phyloP scores from a whole-genome alignment of 2,329 filamentous ascomycete genomes.

The Ophiosphaerella narmari region DNA sequence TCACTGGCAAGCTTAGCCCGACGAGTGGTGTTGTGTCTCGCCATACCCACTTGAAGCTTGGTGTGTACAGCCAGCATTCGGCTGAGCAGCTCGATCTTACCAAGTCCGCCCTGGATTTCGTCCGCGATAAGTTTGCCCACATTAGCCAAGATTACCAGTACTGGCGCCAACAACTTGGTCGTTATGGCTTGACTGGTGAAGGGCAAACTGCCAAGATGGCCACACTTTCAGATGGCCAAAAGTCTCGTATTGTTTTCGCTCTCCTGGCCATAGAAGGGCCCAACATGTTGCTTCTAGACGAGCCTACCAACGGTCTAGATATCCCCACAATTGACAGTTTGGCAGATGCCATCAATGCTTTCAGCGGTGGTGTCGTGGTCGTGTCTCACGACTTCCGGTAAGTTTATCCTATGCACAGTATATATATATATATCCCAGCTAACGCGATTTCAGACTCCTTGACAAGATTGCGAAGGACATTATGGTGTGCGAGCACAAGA shows the following conservation, averaged over 20 bases:
- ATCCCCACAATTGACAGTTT: conserved; percentile 98
- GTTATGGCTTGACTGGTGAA: conserved; percentile 91
- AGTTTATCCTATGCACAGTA: conserved; percentile 36
- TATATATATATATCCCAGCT: conserved; percentile 26
- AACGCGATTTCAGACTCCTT: conserved; percentile 70
- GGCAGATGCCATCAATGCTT: conserved; percentile 96
- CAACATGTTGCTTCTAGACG: conserved; percentile 97
- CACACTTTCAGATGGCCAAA: conserved; percentile 95
- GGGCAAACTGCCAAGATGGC: conserved; percentile 97
- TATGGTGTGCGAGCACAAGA: conserved; percentile 98
- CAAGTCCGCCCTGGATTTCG: conserved; percentile 97
- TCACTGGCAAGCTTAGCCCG: conserved; percentile 92
- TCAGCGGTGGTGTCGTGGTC: conserved; percentile 93
- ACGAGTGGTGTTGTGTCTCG: conserved; percentile 81
- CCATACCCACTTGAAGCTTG: conserved; percentile 98
- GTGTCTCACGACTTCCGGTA: conserved; percentile 99
- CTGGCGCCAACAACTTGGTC: conserved; percentile 96
- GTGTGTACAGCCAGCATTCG: conserved; percentile 97
- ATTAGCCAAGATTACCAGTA: conserved; percentile 98
- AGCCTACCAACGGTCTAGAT: conserved; percentile 99
- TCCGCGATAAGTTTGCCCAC: conserved; percentile 87
- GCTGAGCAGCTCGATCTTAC: conserved; percentile 97
- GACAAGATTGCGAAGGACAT: conserved; percentile 99
- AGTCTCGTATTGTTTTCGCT: conserved; percentile 97
- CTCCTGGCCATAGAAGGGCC: conserved; percentile 91